A percentile compares a stretch with the other conserved stretches of the same genome.
Evolutionary conservation across 345 rosid species (phyloP).

Genomic region (Aegle marmelos): DNA sequence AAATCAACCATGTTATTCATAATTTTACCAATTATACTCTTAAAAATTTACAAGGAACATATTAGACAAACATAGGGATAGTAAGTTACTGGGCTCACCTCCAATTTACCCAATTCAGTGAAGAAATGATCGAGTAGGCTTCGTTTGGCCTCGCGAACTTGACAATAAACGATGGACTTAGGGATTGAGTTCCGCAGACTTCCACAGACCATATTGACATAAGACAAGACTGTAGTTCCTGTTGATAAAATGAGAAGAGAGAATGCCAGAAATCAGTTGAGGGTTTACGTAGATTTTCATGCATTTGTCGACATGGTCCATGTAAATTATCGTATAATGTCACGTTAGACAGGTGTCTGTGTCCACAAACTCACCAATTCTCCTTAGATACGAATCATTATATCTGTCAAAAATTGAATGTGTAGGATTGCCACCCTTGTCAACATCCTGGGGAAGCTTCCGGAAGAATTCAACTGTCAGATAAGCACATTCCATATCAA

Average conservation of each 20-base stretch:
- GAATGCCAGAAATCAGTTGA: constrained; percentile 1
- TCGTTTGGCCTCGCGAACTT: constrained; percentile 98
- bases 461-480: constrained; percentile 96
- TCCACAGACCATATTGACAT: constrained; percentile 91
- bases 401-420: constrained; percentile 96
- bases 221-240: constrained; percentile 90
- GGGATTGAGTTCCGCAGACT: constrained; percentile 90
- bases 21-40: background rate
- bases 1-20: background rate
- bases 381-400: constrained; percentile 83
- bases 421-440: constrained; percentile 97
- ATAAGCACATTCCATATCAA: constrained; percentile 94
- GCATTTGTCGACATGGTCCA: background rate
- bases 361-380: constrained; percentile 62
- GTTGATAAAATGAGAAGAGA: constrained; percentile 13
- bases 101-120: constrained; percentile 89
- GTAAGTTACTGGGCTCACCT: constrained; percentile 37
- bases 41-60: background rate
- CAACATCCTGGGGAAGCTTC: constrained; percentile 96
- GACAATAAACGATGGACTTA: constrained; percentile 89
- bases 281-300: background rate
- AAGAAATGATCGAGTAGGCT: constrained; percentile 92
- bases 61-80: background rate
- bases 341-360: background rate
- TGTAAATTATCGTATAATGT: background rate